Percentiles rank a stretch among this genome's conserved stretches.
Evolutionary conservation across 2,329 filamentous ascomycete species (phyloP).

Genomic region (Lanzia echinophila): DNA sequence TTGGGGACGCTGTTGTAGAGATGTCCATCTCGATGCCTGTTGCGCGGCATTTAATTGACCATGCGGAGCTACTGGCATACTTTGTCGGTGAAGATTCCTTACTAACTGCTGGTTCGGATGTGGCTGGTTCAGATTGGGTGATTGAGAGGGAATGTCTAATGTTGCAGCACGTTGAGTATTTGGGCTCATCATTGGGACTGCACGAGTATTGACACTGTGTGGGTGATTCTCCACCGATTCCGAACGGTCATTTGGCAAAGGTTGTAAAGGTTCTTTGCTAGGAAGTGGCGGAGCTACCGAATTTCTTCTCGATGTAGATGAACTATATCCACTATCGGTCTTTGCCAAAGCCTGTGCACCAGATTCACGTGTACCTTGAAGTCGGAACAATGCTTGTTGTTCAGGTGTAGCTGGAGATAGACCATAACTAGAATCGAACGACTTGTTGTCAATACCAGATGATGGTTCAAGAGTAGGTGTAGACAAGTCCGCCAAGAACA

Average conservation of each 20-base stretch:
- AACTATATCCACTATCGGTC: constrained; percentile 56
- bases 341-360: constrained; percentile 42
- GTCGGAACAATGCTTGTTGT: neutral
- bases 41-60: neutral
- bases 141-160: neutral
- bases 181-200: constrained; percentile 3
- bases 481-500: constrained; percentile 34
- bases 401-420: constrained; percentile 8
- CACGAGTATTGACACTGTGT: neutral
- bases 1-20: constrained; percentile 11
- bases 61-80: constrained; percentile 7
- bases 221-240: neutral
- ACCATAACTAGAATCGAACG: constrained; percentile 23
- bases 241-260: neutral
- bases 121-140: neutral
- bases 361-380: constrained; percentile 12
- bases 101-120: constrained; percentile 4
- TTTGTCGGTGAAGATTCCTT: constrained; percentile 9
- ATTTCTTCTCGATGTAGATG: constrained; percentile 43
- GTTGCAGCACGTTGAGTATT: neutral
- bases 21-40: constrained; percentile 10
- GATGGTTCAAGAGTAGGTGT: constrained; percentile 14
- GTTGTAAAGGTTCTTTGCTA: constrained; percentile 13
- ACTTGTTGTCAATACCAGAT: constrained; percentile 11
- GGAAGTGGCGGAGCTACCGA: constrained; percentile 13